These are phyloP conservation scores for Pyrenopolyporus hunteri DNA, from an alignment of 495 filamentous ascomycete species.

Conservation along the genomic window DNA sequence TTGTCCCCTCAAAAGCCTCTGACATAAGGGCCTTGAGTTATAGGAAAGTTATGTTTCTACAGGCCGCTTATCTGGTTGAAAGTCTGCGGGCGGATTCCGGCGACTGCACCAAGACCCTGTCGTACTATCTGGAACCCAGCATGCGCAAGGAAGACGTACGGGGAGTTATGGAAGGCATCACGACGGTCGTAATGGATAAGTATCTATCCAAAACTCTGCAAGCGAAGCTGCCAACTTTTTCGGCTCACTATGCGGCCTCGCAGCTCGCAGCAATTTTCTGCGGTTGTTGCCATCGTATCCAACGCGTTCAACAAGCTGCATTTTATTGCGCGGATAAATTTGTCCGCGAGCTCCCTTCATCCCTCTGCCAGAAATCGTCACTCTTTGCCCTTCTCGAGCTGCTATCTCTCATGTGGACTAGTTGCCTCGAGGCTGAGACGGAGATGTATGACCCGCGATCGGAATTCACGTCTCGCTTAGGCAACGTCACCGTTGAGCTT, in stretches of 20 bases:
- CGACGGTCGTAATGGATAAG: constrained; percentile 69
- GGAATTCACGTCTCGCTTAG: constrained; percentile 73
- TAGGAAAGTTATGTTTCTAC: constrained; percentile 87
- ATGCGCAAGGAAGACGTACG: constrained; percentile 80
- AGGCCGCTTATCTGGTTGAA: constrained; percentile 84
- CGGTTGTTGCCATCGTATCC: constrained; percentile 89
- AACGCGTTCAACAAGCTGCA: constrained; percentile 84
- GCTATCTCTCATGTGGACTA: constrained; percentile 89
- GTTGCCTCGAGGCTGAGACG: constrained; percentile 90
- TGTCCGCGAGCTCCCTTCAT: constrained; percentile 81
- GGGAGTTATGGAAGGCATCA: constrained; percentile 84
- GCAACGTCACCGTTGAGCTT: constrained; percentile 80
- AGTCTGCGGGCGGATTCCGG: constrained; percentile 80
- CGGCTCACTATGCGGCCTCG: constrained; percentile 82
- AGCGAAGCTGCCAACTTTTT: constrained; percentile 73
- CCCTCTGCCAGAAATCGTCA: constrained; percentile 85
- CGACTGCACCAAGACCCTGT: constrained; percentile 83
- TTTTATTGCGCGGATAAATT: constrained; percentile 82
- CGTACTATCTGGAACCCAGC: constrained; percentile 90
- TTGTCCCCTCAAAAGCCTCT: constrained; percentile 74
- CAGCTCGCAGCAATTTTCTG: constrained; percentile 85
- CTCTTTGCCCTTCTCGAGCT: constrained; percentile 92
- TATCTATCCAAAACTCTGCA: constrained; percentile 76
- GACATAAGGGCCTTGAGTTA: constrained; percentile 84
- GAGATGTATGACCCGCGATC: constrained; percentile 90